phyloP scores from a whole-genome alignment of 306 rosid species.

The Lathyrus oleraceus region DNA sequence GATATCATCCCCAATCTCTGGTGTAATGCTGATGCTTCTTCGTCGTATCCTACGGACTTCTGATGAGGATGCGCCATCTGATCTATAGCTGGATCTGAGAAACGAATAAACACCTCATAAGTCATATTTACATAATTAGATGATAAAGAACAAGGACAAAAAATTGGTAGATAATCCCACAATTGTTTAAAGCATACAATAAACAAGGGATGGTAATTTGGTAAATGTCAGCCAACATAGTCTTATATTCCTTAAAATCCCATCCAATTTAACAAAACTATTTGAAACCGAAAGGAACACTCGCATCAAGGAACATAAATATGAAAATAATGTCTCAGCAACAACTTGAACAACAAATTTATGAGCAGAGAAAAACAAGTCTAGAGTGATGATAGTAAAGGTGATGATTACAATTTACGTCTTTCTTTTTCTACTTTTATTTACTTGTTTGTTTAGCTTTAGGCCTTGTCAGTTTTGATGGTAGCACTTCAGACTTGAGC shows the following conservation, averaged over 20 bases:
- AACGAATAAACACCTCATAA: conserved; percentile 25
- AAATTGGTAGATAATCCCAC: background rate
- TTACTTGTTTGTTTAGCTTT: conserved; percentile 17
- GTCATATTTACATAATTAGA: conserved; percentile 24
- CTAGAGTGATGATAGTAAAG: conserved; percentile 19
- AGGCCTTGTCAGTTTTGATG: conserved; percentile 2
- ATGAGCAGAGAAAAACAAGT: conserved; percentile 25
- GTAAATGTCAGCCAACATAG: conserved; percentile 10
- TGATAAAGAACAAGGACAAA: conserved; percentile 15
- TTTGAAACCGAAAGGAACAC: background rate
- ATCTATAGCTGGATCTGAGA: conserved; percentile 60
- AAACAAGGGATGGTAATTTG: background rate
- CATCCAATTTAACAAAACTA: conserved; percentile 4
- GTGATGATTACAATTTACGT: background rate
- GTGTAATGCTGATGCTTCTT: conserved; percentile 97
- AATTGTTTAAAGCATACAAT: conserved; percentile 17
- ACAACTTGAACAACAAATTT: conserved; percentile 11
- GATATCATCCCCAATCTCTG: conserved; percentile 98
- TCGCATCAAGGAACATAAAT: background rate
- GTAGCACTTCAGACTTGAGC: conserved; percentile 3
- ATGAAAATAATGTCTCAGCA: background rate
- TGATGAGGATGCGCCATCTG: conserved; percentile 77
- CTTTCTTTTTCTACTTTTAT: background rate
- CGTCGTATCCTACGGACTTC: conserved; percentile 88
- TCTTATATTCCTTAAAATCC: conserved; percentile 17